phyloP scores from a whole-genome alignment of 768 basidiomycete species.

The Panaeolus cyanescens region DNA sequence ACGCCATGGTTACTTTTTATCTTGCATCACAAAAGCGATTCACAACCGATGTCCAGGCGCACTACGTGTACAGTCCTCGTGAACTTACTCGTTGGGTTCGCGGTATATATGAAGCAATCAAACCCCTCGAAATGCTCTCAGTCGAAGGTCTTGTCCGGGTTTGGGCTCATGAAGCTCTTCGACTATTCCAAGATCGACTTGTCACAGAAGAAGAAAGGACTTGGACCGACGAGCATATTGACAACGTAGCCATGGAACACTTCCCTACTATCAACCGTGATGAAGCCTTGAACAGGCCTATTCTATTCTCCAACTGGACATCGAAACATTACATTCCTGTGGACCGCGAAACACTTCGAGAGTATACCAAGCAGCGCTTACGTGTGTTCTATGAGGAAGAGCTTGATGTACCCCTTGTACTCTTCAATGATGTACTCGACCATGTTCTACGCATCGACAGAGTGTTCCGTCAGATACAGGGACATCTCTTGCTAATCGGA shows the following conservation, averaged over 20 bases:
- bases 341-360: slow-evolving; percentile 88
- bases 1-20: slow-evolving; percentile 97
- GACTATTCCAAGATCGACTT: slow-evolving; percentile 96
- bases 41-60: slow-evolving; percentile 96
- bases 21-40: slow-evolving; percentile 92
- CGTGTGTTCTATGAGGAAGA: slow-evolving; percentile 99
- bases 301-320: slow-evolving; percentile 99
- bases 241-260: slow-evolving; percentile 78
- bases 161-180: slow-evolving; percentile 97
- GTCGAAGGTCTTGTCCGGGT: slow-evolving; percentile 95
- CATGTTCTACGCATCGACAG: slow-evolving; percentile 98
- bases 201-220: slow-evolving; percentile 89
- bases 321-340: slow-evolving; percentile 96
- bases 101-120: slow-evolving; percentile 96
- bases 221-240: slow-evolving; percentile 96
- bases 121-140: slow-evolving; percentile 88
- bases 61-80: slow-evolving; percentile 98
- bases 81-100: slow-evolving; percentile 97
- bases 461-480: slow-evolving; percentile 98
- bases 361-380: slow-evolving; percentile 95
- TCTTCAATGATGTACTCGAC: slow-evolving; percentile 98
- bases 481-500: slow-evolving; percentile 94
- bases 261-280: slow-evolving; percentile 92
- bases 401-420: slow-evolving; percentile 93
- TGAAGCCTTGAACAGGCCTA: slow-evolving; percentile 86